These are phyloP conservation scores for Lunasporangiospora selenospora DNA, from an alignment of 192 early-diverging fungal species.

Conservation along the genomic window DNA sequence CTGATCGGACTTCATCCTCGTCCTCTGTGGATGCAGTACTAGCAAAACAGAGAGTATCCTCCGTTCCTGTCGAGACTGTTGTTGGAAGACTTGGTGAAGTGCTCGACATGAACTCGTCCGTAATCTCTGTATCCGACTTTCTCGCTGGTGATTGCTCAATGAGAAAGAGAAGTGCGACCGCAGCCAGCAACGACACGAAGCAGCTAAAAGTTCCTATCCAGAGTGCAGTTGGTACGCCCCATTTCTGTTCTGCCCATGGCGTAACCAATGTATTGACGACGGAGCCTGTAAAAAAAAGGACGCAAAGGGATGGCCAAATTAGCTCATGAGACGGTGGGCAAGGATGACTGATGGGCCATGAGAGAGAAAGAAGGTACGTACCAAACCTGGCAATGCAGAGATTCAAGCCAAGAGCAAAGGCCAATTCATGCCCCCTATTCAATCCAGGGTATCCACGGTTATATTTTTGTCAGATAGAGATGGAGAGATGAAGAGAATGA, in stretches of 20 bases:
- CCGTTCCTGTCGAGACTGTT: not conserved
- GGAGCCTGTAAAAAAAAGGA: too few species aligned
- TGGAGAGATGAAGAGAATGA: not conserved
- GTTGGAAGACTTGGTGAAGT: not conserved
- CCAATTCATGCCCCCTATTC: constrained; percentile 40
- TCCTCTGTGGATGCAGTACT: not conserved
- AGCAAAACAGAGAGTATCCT: not conserved
- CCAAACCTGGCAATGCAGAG: constrained; percentile 42
- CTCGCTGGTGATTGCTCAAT: not conserved
- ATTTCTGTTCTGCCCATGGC: constrained; percentile 36
- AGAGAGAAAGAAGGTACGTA: too few species aligned
- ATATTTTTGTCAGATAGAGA: too few species aligned
- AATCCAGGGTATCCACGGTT: not conserved
- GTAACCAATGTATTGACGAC: constrained; percentile 37
- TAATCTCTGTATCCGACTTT: not conserved
- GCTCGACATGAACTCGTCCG: constrained; percentile 1
- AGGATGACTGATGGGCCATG: too few species aligned
- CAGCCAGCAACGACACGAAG: constrained; percentile 28
- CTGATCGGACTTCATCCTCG: not conserved
- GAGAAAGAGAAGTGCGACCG: constrained; percentile 6
- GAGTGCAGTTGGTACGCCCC: constrained; percentile 36
- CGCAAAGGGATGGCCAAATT: too few species aligned
- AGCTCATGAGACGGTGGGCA: too few species aligned
- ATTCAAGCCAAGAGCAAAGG: constrained; percentile 39
- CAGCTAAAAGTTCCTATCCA: constrained; percentile 41